Evolutionary conservation across 2,329 filamentous ascomycete genomes (phyloP), one percentile per base, ranked within the genome.

Genomic region (Xylaria sp.): DNA sequence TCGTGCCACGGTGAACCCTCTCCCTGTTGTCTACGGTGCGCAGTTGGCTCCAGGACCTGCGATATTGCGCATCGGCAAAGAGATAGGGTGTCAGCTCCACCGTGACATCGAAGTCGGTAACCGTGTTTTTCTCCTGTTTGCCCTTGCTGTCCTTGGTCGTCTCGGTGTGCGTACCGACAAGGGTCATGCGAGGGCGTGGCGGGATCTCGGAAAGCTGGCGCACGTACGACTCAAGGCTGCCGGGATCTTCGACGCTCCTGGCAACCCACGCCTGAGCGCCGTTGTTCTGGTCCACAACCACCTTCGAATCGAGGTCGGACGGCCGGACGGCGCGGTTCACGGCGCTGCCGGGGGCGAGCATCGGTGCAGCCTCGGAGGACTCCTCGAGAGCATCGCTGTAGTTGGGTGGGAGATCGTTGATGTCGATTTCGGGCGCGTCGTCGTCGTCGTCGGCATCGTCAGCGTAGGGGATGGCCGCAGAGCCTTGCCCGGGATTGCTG

Each of bases 1-100:
- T 81, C 3, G 88, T 88, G 22, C 91, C 91, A n/a, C 91, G 89
- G 61, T 86, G 84, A 10, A 86, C 85, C 69, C 87, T 86, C 71
- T 90, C 86, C 59, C 82, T 79, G 73, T 90, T 87, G 55, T 86
- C 81, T 0, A 86, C 86, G 0, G 86, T 85, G 10, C 79, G 77
- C n/a, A 89, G 69, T 29, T 78, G 69, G 11, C 77, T 72, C 84
- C 81, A 85, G 5, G 83, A 81, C 44, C 66, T 67, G 36, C 75
- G 78, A 25, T 75, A 76, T 49, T 75, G 72, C 20, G 81, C 79
- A 66, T 86, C 80, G 5, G 81, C 76, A 72, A 84, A 86, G 15
- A 90, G 81, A 44, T 87, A 84, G 4, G 86, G 83, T 1, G 87
- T 88, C 69, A 91, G 78, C 63, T 90, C 87, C 66, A 90, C 77